These are phyloP conservation scores for Ambrosia artemisiifolia DNA, from an alignment of 129 eudicot genomes.

Conservation along the genomic window DNA sequence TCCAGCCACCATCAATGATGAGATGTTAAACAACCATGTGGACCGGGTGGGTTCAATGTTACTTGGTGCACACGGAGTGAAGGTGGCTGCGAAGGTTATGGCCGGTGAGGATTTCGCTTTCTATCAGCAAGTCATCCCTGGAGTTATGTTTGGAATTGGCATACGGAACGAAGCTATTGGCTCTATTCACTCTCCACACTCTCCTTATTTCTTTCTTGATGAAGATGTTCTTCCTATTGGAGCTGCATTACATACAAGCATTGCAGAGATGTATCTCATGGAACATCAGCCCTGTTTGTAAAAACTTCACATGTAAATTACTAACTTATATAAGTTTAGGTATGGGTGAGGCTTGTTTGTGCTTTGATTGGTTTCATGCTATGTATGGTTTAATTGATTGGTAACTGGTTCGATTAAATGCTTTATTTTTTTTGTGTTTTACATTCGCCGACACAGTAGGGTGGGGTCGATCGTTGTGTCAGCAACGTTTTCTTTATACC, in stretches of 20 bases:
- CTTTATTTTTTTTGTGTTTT: too few relatives aligned
- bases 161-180: constrained; percentile 64
- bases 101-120: constrained; percentile 77
- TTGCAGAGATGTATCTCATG: constrained; percentile 61
- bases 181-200: constrained; percentile 63
- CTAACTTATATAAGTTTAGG: not conserved
- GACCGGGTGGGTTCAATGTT: constrained; percentile 45
- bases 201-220: constrained; percentile 80
- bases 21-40: constrained; percentile 43
- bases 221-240: constrained; percentile 79
- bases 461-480: too few relatives aligned
- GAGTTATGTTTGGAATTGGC: constrained; percentile 69
- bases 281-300: constrained; percentile 31
- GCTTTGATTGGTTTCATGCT: too few relatives aligned
- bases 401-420: too few relatives aligned
- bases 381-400: too few relatives aligned
- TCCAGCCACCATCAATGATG: constrained; percentile 63
- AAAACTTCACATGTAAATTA: not conserved
- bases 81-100: constrained; percentile 47
- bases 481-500: too few relatives aligned
- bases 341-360: too few relatives aligned
- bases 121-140: constrained; percentile 46
- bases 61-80: constrained; percentile 51
- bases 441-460: too few relatives aligned
- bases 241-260: constrained; percentile 61